These are phyloP conservation scores for Colletotrichum orchidophilum DNA, from an alignment of 2,329 filamentous ascomycete species.

Conservation along the genomic window DNA sequence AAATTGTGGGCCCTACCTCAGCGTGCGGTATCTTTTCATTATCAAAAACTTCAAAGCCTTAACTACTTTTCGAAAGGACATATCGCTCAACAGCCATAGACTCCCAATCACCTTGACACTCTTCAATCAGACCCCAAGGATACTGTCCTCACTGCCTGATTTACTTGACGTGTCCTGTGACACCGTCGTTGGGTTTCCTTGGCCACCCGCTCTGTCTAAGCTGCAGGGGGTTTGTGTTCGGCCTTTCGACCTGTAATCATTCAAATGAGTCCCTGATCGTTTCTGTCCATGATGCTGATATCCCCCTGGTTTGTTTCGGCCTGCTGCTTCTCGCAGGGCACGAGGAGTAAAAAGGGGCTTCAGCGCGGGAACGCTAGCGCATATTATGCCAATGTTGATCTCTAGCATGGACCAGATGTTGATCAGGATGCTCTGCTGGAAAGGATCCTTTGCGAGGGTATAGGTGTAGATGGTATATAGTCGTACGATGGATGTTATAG, in stretches of 20 bases:
- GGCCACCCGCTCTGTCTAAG: not conserved
- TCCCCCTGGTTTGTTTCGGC: not conserved
- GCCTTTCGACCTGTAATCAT: not conserved
- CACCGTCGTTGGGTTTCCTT: not conserved
- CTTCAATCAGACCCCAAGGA: not conserved
- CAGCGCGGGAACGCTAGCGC: constrained; percentile 58
- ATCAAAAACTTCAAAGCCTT: too few relatives aligned
- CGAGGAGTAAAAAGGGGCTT: constrained; percentile 55
- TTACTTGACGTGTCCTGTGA: not conserved
- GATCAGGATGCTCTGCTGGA: constrained; percentile 45
- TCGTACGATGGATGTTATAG: constrained; percentile 48
- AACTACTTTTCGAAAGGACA: not conserved
- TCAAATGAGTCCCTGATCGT: not conserved
- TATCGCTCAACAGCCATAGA: not conserved
- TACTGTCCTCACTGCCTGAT: constrained; percentile 18
- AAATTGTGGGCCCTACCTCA: too few relatives aligned
- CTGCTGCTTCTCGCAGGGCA: constrained; percentile 14
- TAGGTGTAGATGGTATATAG: constrained; percentile 51
- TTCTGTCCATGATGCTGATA: constrained; percentile 14
- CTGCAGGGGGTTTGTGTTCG: not conserved
- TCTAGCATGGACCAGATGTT: constrained; percentile 59
- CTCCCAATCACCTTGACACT: not conserved
- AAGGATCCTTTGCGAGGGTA: constrained; percentile 47
- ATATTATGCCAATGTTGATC: constrained; percentile 59
- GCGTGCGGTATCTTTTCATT: too few relatives aligned